phyloP scores from a whole-genome alignment of 345 rosid species.

The Sisymbrium altissimum region DNA sequence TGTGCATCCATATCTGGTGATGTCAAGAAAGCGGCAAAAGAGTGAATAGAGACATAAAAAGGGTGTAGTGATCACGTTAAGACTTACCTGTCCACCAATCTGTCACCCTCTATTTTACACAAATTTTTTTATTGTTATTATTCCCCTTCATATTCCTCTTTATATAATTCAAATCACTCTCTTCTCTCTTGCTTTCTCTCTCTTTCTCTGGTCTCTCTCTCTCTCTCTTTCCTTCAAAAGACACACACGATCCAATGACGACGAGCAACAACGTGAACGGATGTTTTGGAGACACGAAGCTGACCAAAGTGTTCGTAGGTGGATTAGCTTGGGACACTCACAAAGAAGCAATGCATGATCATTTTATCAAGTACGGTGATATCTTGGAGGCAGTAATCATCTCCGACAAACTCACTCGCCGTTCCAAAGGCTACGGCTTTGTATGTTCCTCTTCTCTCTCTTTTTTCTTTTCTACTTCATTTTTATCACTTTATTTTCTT shows the following conservation, averaged over 20 bases:
- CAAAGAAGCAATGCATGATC: conserved; percentile 75
- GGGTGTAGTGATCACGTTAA: conserved; percentile 47
- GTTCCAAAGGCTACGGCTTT: conserved; percentile 99
- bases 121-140: conserved; percentile 32
- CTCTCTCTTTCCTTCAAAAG: background rate
- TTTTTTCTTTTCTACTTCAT: background rate
- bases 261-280: conserved; percentile 50
- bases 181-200: conserved; percentile 23
- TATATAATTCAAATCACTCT: conserved; percentile 9
- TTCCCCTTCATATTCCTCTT: conserved; percentile 32
- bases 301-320: conserved; percentile 95
- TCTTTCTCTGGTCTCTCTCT: background rate
- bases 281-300: conserved; percentile 83
- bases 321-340: conserved; percentile 98
- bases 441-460: conserved; percentile 38
- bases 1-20: background rate
- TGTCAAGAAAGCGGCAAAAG: background rate
- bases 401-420: conserved; percentile 80
- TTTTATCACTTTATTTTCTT: background rate
- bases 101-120: conserved; percentile 52
- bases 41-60: conserved; percentile 6
- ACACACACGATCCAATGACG: conserved; percentile 26
- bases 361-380: conserved; percentile 86
- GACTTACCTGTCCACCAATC: conserved; percentile 48
- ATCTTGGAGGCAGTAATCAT: conserved; percentile 95